phyloP scores from a whole-genome alignment of 345 rosid species.

The Syzygium grande region DNA sequence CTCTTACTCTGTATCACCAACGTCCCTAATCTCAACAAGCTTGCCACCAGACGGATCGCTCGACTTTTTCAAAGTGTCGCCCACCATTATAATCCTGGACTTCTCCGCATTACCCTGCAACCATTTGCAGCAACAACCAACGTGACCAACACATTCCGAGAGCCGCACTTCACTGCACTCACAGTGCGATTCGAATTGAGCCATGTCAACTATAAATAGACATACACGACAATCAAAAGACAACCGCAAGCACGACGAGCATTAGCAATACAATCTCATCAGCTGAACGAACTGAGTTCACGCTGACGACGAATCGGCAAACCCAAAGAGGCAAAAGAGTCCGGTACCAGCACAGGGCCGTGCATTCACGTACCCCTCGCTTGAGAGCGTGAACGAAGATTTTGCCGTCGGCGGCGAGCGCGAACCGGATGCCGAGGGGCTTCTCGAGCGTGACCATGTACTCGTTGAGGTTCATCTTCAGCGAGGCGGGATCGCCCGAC shows the following conservation, averaged over 20 bases:
- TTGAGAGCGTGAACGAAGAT: constrained; percentile 75
- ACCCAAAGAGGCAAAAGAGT: neutral
- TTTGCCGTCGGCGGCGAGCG: constrained; percentile 55
- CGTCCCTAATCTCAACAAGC: constrained; percentile 45
- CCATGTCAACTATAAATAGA: neutral
- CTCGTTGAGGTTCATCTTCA: constrained; percentile 81
- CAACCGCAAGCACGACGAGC: neutral
- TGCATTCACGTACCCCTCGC: constrained; percentile 46
- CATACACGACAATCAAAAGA: neutral
- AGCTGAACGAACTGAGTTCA: neutral
- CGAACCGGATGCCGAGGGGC: constrained; percentile 87
- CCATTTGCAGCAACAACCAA: neutral
- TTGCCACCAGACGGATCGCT: constrained; percentile 43
- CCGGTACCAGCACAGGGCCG: neutral
- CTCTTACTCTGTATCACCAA: constrained; percentile 57
- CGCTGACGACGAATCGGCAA: neutral
- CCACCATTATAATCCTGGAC: constrained; percentile 87
- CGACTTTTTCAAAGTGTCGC: constrained; percentile 73
- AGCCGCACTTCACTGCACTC: neutral
- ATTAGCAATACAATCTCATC: neutral
- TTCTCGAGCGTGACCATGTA: constrained; percentile 86
- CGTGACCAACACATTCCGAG: neutral
- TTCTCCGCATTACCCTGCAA: constrained; percentile 82
- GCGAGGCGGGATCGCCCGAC: constrained; percentile 27
- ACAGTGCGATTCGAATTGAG: neutral